Evolutionary conservation across 1,284 basidiomycete genomes (phyloP), one percentile per base, ranked within the genome.

Genomic region (Fistulina hepatica): DNA sequence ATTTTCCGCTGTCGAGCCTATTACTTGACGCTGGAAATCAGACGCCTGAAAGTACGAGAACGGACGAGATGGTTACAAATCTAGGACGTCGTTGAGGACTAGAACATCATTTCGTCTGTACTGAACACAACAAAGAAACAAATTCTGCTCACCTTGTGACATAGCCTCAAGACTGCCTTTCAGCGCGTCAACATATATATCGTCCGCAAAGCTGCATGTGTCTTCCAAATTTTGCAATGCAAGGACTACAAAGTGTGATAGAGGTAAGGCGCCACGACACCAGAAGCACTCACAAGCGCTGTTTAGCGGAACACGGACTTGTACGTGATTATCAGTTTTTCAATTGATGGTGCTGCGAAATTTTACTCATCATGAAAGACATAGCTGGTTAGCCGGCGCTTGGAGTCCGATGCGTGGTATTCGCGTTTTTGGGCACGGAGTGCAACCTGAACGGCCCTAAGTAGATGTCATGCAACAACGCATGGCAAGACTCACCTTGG

Each of bases 161-260:
- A 90, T 93, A 81, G 91, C 89, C 43, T 74, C 80, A 40, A 93
- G 59, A 53, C 81, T 85, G 3, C 83, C 83, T 49, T 81, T 79
- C 16, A 93, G 65, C 5, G 84, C 85, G 56, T 90, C 86, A 33
- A 88, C 71, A 45, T 82, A 80, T 45, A 81, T 74, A 13, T 73
- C 69, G 46, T 71, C 72, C 4, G 67, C 65, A 28, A 89, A 65
- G 6, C 67, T 66, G 6, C 74, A 71, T 0, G 69, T 74, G 1
- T 83, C 85, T 43, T 82, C 79, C 68, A 93, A 80, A 52, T 94
- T 93, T 59, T 93, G 90, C 7, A 91, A 79, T 0, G 89, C 89
- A 22, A 93, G 65, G 10, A 91, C 77, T 80, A 36, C 3, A 38
- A 36, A 24, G 24, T 21, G 37, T 19, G 22, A 36, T 36, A 23